Conservation (phyloP, 495 filamentous ascomycete genomes). For the Penicillium macrosclerotiorum region DNA sequence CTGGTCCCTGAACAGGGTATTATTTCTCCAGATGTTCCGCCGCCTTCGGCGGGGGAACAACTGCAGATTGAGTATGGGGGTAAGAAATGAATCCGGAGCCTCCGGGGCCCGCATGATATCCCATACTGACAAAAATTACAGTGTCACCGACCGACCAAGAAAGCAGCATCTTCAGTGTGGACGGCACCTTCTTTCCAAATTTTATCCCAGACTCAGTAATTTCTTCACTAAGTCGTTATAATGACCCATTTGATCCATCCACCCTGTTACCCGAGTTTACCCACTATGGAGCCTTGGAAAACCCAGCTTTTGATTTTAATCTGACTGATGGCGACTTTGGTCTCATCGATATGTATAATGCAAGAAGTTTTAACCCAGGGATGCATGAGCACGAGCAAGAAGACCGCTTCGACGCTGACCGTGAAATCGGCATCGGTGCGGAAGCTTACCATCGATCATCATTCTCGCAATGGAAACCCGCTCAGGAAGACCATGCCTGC, state of each 20-base stretch:
- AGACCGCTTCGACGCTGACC: slow-evolving; percentile 18
- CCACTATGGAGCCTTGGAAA: slow-evolving; percentile 29
- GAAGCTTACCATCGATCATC: slow-evolving; percentile 45
- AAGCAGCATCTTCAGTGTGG: slow-evolving; percentile 33
- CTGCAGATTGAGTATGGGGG: slow-evolving; percentile 21
- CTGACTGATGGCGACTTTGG: slow-evolving; percentile 61
- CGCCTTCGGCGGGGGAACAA: not conserved
- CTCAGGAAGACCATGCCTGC: slow-evolving; percentile 47
- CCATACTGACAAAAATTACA: not conserved
- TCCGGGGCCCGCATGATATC: no score
- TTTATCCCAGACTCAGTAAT: slow-evolving; percentile 36
- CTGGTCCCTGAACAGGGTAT: slow-evolving; percentile 18
- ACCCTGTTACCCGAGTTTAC: slow-evolving; percentile 25
- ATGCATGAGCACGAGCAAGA: slow-evolving; percentile 10
- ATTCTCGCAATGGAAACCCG: slow-evolving; percentile 55
- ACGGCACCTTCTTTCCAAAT: slow-evolving; percentile 34
- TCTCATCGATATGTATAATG: slow-evolving; percentile 57
- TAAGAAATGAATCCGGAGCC: no score
- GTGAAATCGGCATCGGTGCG: slow-evolving; percentile 30
- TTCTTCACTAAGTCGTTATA: slow-evolving; percentile 26
- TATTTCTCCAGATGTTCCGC: slow-evolving; percentile 1
- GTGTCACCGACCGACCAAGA: slow-evolving; percentile 33
- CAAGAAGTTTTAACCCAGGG: slow-evolving; percentile 32
- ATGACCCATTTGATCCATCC: slow-evolving; percentile 25
- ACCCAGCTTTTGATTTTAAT: slow-evolving; percentile 54